These are phyloP conservation scores for Begonia loranthoides DNA, from an alignment of 306 rosid species.

Conservation along the genomic window DNA sequence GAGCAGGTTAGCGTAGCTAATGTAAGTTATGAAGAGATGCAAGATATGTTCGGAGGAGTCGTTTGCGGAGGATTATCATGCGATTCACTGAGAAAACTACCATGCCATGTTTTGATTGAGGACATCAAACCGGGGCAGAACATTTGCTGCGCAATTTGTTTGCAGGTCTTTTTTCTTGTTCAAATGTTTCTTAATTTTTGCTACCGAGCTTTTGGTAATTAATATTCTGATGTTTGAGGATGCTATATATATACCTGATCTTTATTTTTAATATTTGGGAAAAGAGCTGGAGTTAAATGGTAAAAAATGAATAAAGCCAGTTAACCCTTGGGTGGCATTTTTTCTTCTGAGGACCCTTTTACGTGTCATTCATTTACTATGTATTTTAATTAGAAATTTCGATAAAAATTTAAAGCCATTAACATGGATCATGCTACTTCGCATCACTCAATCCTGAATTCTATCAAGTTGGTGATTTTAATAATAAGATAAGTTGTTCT, in stretches of 20 bases:
- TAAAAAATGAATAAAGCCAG: too few relatives aligned
- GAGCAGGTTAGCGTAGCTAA: slow-evolving; percentile 36
- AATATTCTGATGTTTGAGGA: too few relatives aligned
- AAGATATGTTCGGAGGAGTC: slow-evolving; percentile 28
- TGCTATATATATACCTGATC: too few relatives aligned
- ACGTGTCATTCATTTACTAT: too few relatives aligned
- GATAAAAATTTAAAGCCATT: too few relatives aligned
- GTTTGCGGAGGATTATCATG: slow-evolving; percentile 43
- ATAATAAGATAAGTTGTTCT: neutral
- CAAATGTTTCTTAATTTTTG: neutral
- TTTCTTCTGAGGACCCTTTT: too few relatives aligned
- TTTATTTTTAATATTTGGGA: too few relatives aligned
- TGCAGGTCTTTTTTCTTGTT: slow-evolving; percentile 43
- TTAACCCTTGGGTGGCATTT: too few relatives aligned
- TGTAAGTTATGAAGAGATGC: slow-evolving; percentile 32
- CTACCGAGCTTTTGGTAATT: neutral
- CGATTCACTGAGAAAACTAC: slow-evolving; percentile 45
- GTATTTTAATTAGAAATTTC: too few relatives aligned
- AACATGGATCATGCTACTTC: too few relatives aligned
- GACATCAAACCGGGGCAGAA: slow-evolving; percentile 30
- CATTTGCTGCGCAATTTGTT: slow-evolving; percentile 52
- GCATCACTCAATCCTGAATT: neutral
- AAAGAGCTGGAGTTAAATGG: too few relatives aligned
- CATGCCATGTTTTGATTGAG: slow-evolving; percentile 34
- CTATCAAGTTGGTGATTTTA: neutral